Evolutionary conservation across 306 rosid genomes (phyloP), one percentile per base, ranked within the genome.

Genomic region (Oemleria cerasiformis): DNA sequence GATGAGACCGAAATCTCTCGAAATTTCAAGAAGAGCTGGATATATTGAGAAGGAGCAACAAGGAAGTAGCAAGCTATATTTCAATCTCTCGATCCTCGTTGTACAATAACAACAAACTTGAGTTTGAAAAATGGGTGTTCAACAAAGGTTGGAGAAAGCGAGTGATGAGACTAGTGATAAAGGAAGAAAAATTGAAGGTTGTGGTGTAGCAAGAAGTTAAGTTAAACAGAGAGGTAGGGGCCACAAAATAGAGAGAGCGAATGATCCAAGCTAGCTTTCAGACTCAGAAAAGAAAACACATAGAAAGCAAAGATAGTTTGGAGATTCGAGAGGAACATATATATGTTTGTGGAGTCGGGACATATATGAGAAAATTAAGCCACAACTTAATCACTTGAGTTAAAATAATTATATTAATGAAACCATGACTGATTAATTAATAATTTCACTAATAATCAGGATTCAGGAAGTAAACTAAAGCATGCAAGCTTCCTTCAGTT

Each of bases 401-500:
- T n/a, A n/a, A 47, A 14, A 45, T 3, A 15, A 30, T 1, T 30
- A 30, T 30, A 30, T 30, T 30, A 30, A 30, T 30, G 3, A 30
- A 30, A 30, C 3, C 36, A 30, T 30, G 36, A 30, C 2, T 30
- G 2, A 30, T 30, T 30, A 30, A 30, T 30, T 30, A 30, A 30
- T 30, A 1, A 30, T 30, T 30, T 30, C 36, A 30, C 2, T 30
- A 30, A 30, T 51, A 63, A 11, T 48, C 66, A 17, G 11, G n/a
- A 9, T 49, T 73, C 36, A 30, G 36, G 36, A 30, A 30, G 36
- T 30, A 30, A 30, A 30, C 36, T 30, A 30, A 30, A 30, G 72
- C 63, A 72, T 65, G 71, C 81, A 77, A 79, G 71, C 65, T 85
- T 83, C 87, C 92, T 83, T 83, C 62, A 43, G 83, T 74, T 74